Conservation (phyloP, 1,284 basidiomycete genomes). For the Ganoderma meredithae region DNA sequence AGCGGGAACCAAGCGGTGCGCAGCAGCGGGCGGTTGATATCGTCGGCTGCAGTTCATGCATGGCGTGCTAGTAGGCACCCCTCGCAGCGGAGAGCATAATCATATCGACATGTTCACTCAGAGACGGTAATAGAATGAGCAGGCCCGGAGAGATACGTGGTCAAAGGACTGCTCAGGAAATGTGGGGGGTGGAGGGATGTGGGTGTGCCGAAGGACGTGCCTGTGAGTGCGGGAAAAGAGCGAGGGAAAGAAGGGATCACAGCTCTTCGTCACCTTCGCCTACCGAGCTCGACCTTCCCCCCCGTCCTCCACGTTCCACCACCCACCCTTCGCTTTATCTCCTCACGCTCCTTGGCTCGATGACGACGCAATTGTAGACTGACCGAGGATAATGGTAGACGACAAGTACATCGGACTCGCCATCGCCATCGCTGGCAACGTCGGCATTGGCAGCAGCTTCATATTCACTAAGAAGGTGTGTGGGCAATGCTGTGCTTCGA, state of each 20-base stretch:
- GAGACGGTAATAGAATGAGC: neutral
- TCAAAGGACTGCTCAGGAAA: no score
- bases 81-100: no score
- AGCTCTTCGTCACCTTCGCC: neutral
- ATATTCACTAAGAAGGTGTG: constrained; percentile 96
- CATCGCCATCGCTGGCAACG: constrained; percentile 82
- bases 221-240: constrained; percentile 5
- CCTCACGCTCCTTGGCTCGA: constrained; percentile 28
- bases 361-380: constrained; percentile 13
- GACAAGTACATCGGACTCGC: constrained; percentile 93
- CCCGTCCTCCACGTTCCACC: neutral
- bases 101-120: neutral
- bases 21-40: no score
- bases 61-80: no score
- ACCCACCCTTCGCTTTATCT: neutral
- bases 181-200: neutral
- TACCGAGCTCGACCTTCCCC: constrained; percentile 3
- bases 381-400: constrained; percentile 65
- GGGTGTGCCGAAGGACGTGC: neutral
- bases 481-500: neutral
- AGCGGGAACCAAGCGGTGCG: no score
- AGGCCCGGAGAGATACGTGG: neutral
- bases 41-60: no score
- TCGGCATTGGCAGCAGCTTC: constrained; percentile 91
- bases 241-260: neutral